Conservation (phyloP, 495 filamentous ascomycete species). For the Trypethelium eluteriae region DNA sequence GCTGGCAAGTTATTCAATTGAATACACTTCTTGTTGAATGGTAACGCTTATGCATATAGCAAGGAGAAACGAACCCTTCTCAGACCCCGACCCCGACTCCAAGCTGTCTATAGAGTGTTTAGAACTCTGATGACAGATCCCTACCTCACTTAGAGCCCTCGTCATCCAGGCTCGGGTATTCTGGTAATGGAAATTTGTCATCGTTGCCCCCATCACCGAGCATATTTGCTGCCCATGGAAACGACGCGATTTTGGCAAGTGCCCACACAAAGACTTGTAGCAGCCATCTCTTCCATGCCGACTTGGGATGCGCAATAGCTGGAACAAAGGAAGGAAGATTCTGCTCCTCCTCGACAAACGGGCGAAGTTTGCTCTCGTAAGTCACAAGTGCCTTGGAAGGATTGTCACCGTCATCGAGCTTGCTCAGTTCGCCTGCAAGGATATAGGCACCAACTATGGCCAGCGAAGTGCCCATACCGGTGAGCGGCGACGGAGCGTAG, state of each 20-base stretch:
- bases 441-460: slow-evolving; percentile 17
- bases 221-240: not conserved
- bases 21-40: not conserved
- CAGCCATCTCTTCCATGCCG: slow-evolving; percentile 18
- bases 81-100: not conserved
- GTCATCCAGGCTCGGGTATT: not conserved
- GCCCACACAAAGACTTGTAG: slow-evolving; percentile 1
- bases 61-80: not conserved
- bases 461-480: slow-evolving; percentile 13
- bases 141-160: not conserved
- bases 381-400: slow-evolving; percentile 15
- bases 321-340: slow-evolving; percentile 19
- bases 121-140: not conserved
- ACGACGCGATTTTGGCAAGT: not conserved
- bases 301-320: slow-evolving; percentile 17
- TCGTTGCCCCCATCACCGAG: not conserved
- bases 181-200: not conserved
- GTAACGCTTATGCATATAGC: not conserved
- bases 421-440: slow-evolving; percentile 18
- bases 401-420: slow-evolving; percentile 16
- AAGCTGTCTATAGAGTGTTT: not conserved
- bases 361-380: slow-evolving; percentile 20
- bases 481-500: slow-evolving; percentile 15
- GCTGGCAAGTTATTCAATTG: not conserved
- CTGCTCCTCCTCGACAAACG: slow-evolving; percentile 23